Evolutionary conservation across 1,139 yeast species (phyloP).

Genomic region (Nakaseomyces kungkrabaensis): DNA sequence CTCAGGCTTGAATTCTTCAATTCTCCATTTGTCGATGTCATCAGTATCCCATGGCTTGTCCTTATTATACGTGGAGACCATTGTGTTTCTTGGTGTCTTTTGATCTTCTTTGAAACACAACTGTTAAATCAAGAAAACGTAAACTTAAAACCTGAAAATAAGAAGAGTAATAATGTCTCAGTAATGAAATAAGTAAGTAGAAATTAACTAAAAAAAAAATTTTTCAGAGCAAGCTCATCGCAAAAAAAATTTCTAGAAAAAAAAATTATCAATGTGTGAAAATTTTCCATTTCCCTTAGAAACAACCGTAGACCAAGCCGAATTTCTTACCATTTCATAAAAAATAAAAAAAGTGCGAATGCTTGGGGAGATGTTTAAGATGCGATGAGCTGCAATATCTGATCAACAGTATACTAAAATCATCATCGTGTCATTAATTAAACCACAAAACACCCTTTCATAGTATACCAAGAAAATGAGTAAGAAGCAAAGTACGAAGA

Average conservation of each 20-base stretch:
- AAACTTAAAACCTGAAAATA: too few relatives aligned
- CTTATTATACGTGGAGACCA: conserved; percentile 88
- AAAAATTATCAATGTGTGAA: not conserved
- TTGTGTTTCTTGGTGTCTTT: conserved; percentile 23
- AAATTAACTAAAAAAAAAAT: not conserved
- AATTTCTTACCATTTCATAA: not conserved
- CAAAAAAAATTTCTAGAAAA: not conserved
- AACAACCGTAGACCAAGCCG: not conserved
- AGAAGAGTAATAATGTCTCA: too few relatives aligned
- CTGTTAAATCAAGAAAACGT: not conserved
- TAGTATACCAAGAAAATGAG: not conserved
- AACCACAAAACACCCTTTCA: too few relatives aligned
- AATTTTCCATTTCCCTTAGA: not conserved
- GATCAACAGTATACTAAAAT: too few relatives aligned
- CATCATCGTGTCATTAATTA: too few relatives aligned
- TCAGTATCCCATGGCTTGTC: conserved; percentile 98
- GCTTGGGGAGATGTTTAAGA: too few relatives aligned
- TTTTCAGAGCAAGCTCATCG: conserved; percentile 3
- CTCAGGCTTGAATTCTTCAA: conserved; percentile 82
- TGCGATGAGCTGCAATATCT: too few relatives aligned
- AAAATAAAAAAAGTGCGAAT: too few relatives aligned
- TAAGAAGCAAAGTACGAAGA: conserved; percentile 4
- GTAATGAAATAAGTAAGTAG: too few relatives aligned
- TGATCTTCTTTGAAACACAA: not conserved
- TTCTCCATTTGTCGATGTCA: conserved; percentile 88